Percentiles rank a stretch among this genome's conserved stretches.
Evolutionary conservation across 2,329 filamentous ascomycete species (phyloP).

Genomic region (Beauveria asiatica): DNA sequence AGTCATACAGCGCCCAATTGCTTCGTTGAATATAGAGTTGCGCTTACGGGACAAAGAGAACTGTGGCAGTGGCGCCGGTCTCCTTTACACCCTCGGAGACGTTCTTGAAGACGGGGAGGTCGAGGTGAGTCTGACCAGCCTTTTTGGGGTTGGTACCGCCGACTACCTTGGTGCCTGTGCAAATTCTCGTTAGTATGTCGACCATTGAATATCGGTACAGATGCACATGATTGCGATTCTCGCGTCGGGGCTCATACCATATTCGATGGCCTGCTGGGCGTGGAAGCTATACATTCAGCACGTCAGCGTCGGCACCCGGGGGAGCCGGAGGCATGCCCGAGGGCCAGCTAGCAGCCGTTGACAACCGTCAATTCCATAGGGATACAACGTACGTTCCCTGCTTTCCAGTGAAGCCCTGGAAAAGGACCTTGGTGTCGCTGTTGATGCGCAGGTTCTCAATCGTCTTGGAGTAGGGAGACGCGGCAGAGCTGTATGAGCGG

Average conservation of each 20-base stretch:
- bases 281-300: slow-evolving; percentile 62
- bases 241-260: slow-evolving; percentile 56
- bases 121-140: slow-evolving; percentile 82
- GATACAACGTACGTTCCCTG: slow-evolving; percentile 71
- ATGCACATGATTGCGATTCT: background rate
- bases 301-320: background rate
- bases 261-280: slow-evolving; percentile 94
- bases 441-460: slow-evolving; percentile 88
- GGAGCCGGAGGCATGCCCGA: background rate
- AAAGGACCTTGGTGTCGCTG: slow-evolving; percentile 86
- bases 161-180: slow-evolving; percentile 84
- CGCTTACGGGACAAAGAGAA: slow-evolving; percentile 88
- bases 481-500: slow-evolving; percentile 66
- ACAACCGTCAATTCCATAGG: background rate
- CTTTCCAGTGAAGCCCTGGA: slow-evolving; percentile 95
- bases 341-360: background rate
- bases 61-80: slow-evolving; percentile 83
- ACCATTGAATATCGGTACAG: background rate
- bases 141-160: slow-evolving; percentile 99
- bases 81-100: slow-evolving; percentile 83
- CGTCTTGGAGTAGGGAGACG: slow-evolving; percentile 62
- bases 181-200: background rate
- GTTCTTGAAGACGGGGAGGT: slow-evolving; percentile 84
- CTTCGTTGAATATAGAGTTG: background rate
- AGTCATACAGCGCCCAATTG: slow-evolving; percentile 2